Base-by-base conservation (phyloP, 495 filamentous ascomycete species). In the Penicillium desertorum region DNA sequence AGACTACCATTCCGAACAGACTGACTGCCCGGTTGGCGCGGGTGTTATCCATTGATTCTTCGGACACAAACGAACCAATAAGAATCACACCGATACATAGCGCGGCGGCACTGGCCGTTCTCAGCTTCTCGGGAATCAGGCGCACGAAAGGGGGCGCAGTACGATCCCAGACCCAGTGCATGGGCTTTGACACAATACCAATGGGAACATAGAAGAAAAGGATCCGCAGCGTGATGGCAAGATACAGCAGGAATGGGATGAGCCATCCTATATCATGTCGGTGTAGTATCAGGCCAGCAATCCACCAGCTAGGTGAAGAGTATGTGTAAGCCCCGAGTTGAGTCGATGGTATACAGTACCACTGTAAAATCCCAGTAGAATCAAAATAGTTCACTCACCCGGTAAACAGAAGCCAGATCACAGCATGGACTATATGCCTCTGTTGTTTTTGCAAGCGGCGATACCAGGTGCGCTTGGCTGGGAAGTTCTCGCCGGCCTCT, bases 221-320 rank as follows among this genome's bases (percentile, higher is more conserved):
- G 44, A 95, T 69, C 5, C 92, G 86, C 56, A 95, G 69, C 8
- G 81, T 82, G 62, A 96, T 86, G 54, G 74, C 81, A 39, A 96
- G 82, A 71, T 86, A 96, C 16, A 96, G 56, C 39, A 96, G 80
- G 72, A 92, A 92, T 8, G 92, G 90, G 32, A 92, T 83, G 61
- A 96, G 61, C 92, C 92, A 96, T 54, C 87, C 87, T 63, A 83
- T 81, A 65, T 91, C 87, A 62, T 87, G 60, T 19, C 86, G 83
- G 67, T 89, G 88, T 43, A 87, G 76, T 56, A 92, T 76, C 19
- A 96, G 79, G 41, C 88, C 85, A 43, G 86, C 88, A 56, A 94
- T 92, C 91, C 90, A 96, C 92, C 92, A 96, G 51, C 89, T 91
- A 63, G 37, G 36, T 42, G 27, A 32, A 22, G 22, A 30, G 22